phyloP scores from a whole-genome alignment of 225 moss, liverwort and hornwort species.

The Straminergon stramineum region DNA sequence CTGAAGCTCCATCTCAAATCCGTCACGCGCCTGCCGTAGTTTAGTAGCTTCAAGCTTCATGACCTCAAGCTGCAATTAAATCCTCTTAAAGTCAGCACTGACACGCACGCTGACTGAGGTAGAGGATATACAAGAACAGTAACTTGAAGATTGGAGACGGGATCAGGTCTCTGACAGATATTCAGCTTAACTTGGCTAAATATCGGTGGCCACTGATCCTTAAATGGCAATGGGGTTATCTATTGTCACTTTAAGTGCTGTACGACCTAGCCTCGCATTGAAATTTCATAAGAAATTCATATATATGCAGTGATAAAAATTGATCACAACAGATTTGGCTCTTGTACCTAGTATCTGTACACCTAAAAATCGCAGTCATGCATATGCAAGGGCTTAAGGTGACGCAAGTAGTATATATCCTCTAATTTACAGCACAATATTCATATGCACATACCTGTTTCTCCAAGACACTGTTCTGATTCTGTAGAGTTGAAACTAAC shows the following conservation, averaged over 20 bases:
- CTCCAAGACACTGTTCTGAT: neutral
- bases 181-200: neutral
- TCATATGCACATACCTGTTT: neutral
- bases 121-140: no score
- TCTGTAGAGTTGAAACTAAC: slow-evolving; percentile 1
- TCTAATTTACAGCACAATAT: neutral
- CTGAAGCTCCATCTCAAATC: slow-evolving; percentile 26
- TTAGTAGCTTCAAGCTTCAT: slow-evolving; percentile 11
- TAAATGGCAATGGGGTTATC: neutral
- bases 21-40: slow-evolving; percentile 1
- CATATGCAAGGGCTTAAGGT: neutral
- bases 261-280: neutral
- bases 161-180: neutral
- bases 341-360: neutral
- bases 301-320: neutral
- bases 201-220: neutral
- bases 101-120: neutral
- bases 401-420: neutral
- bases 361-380: neutral
- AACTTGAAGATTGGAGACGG: neutral
- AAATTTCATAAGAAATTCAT: neutral
- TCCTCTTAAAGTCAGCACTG: neutral
- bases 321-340: neutral
- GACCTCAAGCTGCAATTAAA: slow-evolving; percentile 7
- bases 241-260: neutral